Percentiles rank a stretch among this genome's conserved stretches.
Conservation (phyloP, 176 grass and related monocot species). For the Pontederia paniculata region DNA sequence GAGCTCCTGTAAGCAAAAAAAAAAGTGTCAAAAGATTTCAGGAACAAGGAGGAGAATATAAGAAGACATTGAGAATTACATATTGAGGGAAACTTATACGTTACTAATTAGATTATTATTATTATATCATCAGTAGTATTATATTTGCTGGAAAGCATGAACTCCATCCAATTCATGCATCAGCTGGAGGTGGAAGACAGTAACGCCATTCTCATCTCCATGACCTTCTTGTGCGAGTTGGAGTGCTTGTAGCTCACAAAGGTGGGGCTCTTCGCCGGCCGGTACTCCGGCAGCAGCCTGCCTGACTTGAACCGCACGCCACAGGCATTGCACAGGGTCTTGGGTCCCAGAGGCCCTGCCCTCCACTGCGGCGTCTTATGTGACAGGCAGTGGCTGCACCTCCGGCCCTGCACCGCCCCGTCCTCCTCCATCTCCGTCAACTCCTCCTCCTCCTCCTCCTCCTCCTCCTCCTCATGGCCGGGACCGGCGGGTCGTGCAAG, state of each 20-base stretch:
- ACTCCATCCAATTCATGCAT: neutral
- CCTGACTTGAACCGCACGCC: slow-evolving; percentile 59
- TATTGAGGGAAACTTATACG: no score
- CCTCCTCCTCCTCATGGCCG: slow-evolving; percentile 26
- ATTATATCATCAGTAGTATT: neutral
- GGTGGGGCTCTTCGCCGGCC: slow-evolving; percentile 88
- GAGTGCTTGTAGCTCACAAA: slow-evolving; percentile 80
- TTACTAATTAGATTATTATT: no score
- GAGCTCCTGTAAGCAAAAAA: no score
- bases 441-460: slow-evolving; percentile 8
- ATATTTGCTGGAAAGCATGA: neutral
- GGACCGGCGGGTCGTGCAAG: neutral
- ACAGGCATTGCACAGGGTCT: slow-evolving; percentile 60
- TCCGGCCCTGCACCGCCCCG: slow-evolving; percentile 36
- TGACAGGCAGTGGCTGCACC: slow-evolving; percentile 64
- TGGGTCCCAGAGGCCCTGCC: slow-evolving; percentile 53
- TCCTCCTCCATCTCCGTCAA: neutral
- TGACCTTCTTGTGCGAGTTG: slow-evolving; percentile 93
- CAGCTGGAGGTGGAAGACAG: slow-evolving; percentile 11
- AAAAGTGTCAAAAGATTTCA: no score
- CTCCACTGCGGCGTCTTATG: slow-evolving; percentile 59
- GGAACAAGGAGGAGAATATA: no score
- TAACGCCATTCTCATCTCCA: slow-evolving; percentile 70
- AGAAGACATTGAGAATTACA: no score
- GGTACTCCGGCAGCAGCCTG: slow-evolving; percentile 82